These are phyloP conservation scores for Penicillium cosmopolitanum DNA, from an alignment of 495 filamentous ascomycete species.

Conservation along the genomic window DNA sequence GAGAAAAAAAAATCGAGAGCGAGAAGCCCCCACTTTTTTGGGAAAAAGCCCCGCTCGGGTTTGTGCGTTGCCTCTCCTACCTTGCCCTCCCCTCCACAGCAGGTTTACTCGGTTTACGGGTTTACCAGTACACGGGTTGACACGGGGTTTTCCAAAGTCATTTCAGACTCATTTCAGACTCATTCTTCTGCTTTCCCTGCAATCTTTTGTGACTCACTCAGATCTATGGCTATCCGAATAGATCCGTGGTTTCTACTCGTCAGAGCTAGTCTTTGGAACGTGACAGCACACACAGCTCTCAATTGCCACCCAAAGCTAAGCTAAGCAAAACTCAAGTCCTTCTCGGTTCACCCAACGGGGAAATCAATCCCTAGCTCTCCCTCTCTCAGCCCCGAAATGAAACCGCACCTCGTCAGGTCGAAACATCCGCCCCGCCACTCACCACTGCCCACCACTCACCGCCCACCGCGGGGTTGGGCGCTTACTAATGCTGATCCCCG, in stretches of 20 bases:
- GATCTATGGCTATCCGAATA: neutral
- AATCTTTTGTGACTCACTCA: neutral
- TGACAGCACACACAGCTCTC: neutral
- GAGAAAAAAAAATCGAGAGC: slow-evolving; percentile 40
- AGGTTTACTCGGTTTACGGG: no score
- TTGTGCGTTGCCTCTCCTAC: slow-evolving; percentile 27
- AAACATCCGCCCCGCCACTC: slow-evolving; percentile 1
- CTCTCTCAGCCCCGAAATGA: neutral
- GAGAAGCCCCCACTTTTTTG: slow-evolving; percentile 42
- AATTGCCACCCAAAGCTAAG: slow-evolving; percentile 4
- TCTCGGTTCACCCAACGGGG: neutral
- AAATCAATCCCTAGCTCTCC: neutral
- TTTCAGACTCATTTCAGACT: neutral
- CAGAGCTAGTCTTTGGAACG: neutral
- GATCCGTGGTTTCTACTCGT: neutral
- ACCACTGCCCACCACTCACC: slow-evolving; percentile 1
- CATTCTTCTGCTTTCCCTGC: neutral
- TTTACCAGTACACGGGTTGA: no score
- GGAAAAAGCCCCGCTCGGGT: slow-evolving; percentile 26
- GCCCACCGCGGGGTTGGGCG: neutral
- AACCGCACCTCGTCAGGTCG: neutral
- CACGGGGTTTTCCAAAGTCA: no score
- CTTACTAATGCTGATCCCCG: neutral
- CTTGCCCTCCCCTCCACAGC: neutral
- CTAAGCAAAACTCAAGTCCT: neutral